Evolutionary conservation across 164 flowering plant genomes (phyloP).

Genomic region (Aristolochia contorta): DNA sequence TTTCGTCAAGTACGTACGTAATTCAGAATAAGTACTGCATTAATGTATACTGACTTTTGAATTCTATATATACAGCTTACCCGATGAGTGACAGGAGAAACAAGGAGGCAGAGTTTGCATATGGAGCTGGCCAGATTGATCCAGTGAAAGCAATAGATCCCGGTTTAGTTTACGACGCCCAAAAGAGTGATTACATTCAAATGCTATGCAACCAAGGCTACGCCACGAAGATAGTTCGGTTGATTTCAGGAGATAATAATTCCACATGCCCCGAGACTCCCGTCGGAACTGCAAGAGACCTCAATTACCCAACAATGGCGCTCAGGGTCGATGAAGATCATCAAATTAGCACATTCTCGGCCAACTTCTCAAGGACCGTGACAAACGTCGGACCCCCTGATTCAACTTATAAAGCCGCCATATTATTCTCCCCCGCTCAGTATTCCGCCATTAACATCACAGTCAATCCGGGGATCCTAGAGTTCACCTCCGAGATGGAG

Average conservation of each 20-base stretch:
- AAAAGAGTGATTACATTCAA: constrained; percentile 19
- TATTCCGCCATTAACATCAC: constrained; percentile 4
- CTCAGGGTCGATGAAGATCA: neutral
- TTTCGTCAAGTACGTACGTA: no score
- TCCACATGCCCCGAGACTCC: constrained; percentile 7
- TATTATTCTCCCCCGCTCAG: neutral
- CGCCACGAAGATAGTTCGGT: constrained; percentile 1
- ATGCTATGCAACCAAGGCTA: constrained; percentile 26
- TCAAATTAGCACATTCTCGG: constrained; percentile 3
- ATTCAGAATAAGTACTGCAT: no score
- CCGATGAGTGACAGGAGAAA: neutral
- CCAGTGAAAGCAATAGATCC: constrained; percentile 36
- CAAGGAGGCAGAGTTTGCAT: constrained; percentile 26
- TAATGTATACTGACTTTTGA: no score
- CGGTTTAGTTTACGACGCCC: constrained; percentile 34
- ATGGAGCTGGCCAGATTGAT: constrained; percentile 44
- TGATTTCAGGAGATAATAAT: constrained; percentile 22
- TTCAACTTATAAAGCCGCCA: constrained; percentile 20
- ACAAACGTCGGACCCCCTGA: constrained; percentile 36
- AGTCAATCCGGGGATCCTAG: constrained; percentile 23
- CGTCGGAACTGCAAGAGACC: constrained; percentile 8
- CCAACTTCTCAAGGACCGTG: constrained; percentile 24
- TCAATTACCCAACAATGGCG: constrained; percentile 41
- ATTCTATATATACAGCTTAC: neutral
- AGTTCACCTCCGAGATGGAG: constrained; percentile 25